Conservation (phyloP, 1,139 yeast species). For the Sporopachydermia cereana region DNA sequence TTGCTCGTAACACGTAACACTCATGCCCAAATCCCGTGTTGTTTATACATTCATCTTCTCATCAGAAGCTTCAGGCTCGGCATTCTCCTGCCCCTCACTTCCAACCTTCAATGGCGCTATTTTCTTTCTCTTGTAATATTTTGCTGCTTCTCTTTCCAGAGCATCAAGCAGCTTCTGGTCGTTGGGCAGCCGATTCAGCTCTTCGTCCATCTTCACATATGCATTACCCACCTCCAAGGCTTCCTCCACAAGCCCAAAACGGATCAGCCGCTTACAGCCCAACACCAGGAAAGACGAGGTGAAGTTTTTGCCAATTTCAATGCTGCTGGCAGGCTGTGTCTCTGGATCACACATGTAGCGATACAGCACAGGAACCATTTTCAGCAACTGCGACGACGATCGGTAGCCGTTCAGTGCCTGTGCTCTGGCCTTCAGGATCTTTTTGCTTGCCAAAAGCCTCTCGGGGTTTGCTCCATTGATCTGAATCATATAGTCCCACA, state of each 20-base stretch:
- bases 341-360: neutral
- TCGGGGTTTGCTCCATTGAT: neutral
- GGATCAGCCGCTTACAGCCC: constrained; percentile 10
- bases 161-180: constrained; percentile 12
- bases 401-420: neutral
- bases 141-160: neutral
- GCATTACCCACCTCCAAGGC: constrained; percentile 15
- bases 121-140: constrained; percentile 13
- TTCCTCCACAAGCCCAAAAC: constrained; percentile 11
- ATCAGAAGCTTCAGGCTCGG: constrained; percentile 14
- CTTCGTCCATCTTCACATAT: constrained; percentile 14
- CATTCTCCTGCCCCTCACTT: constrained; percentile 10
- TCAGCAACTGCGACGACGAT: neutral
- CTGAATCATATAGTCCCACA: neutral
- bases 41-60: too few species aligned
- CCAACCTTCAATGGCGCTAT: constrained; percentile 15
- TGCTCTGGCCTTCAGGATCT: neutral
- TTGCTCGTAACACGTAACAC: neutral
- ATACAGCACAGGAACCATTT: neutral
- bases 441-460: neutral
- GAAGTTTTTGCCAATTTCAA: neutral
- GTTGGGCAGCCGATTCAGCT: constrained; percentile 9
- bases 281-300: neutral
- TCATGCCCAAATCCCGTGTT: too few species aligned
- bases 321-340: neutral